Evolutionary conservation across 2,329 filamentous ascomycete genomes (phyloP), one percentile per base, ranked within the genome.

Genomic region (Juglanconis juglandina): DNA sequence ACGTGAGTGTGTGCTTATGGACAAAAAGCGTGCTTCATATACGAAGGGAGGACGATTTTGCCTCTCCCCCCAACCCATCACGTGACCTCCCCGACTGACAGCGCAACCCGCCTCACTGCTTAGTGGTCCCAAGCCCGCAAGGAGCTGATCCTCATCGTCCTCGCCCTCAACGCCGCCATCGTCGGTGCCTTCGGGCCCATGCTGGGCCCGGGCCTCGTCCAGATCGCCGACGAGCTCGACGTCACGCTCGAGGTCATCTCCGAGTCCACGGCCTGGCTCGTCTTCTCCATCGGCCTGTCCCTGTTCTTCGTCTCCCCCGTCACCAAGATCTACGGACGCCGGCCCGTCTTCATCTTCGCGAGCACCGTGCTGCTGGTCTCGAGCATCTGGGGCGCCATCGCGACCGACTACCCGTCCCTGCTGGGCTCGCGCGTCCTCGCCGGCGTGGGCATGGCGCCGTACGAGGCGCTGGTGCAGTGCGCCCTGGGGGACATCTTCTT

Each of bases 391-490:
- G 76, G 77, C 37, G 74, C 75, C 3, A 68, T 75, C 2, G 72
- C 77, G 9, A 72, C 74, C 35, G 70, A 71, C 57, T 82, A 81
- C 63, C 63, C 64, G 30, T 78, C 74, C 13, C 79, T 82, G 62
- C 68, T 81, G 1, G 79, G 71, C 5, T 77, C 75, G 53, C 72
- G 79, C 13, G 72, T 81, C 44, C 70, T 81, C 30, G 74, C 75
- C 7, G 79, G 76, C 3, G 66, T 82, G 5, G 78, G 78, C 6
- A 81, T 81, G 76, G 78, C 79, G 1, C 76, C 81, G 0, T 78
- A 77, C 59, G 81, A 83, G 64, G 75, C 81, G 1, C 69, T 84
- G 5, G 79, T 84, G 5, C 80, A 82, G 67, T 79, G 77, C 66
- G 82, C 78, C 0, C 76, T 79, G 50, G 75, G 75, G 3, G 77